These are phyloP conservation scores for Pyrenochaeta sp. DNA, from an alignment of 2,329 filamentous ascomycete species.

Conservation along the genomic window DNA sequence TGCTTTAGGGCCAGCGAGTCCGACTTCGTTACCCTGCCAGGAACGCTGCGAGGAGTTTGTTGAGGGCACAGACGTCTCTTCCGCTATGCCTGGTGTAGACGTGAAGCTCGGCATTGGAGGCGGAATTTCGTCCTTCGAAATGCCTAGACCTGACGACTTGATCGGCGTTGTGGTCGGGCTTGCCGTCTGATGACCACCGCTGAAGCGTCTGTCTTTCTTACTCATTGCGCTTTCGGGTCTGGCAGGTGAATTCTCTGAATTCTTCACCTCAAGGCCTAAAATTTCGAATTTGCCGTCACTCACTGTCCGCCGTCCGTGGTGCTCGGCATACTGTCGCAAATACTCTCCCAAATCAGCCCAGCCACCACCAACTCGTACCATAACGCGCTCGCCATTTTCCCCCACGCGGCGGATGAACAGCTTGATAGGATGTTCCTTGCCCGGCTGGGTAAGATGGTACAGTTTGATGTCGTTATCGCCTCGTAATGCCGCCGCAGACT, in stretches of 20 bases:
- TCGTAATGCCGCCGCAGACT: conserved; percentile 32
- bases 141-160: conserved; percentile 25
- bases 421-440: conserved; percentile 88
- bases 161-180: conserved; percentile 43
- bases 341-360: conserved; percentile 98
- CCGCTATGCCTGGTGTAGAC: conserved; percentile 35
- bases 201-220: conserved; percentile 36
- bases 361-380: conserved; percentile 98
- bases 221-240: conserved; percentile 41
- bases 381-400: conserved; percentile 88
- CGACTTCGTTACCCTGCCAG: conserved; percentile 59
- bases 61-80: conserved; percentile 36
- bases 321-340: conserved; percentile 88
- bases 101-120: conserved; percentile 36
- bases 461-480: conserved; percentile 76
- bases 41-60: conserved; percentile 40
- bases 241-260: conserved; percentile 32
- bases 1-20: conserved; percentile 74
- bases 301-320: conserved; percentile 79
- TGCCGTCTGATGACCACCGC: conserved; percentile 22
- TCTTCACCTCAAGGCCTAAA: conserved; percentile 55
- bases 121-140: conserved; percentile 30
- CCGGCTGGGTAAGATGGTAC: conserved; percentile 87
- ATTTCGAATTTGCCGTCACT: conserved; percentile 66
- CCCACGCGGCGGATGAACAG: conserved; percentile 93